Base-by-base conservation (phyloP, 371 early-diverging fungal species). In the Mortierella sp. region DNA sequence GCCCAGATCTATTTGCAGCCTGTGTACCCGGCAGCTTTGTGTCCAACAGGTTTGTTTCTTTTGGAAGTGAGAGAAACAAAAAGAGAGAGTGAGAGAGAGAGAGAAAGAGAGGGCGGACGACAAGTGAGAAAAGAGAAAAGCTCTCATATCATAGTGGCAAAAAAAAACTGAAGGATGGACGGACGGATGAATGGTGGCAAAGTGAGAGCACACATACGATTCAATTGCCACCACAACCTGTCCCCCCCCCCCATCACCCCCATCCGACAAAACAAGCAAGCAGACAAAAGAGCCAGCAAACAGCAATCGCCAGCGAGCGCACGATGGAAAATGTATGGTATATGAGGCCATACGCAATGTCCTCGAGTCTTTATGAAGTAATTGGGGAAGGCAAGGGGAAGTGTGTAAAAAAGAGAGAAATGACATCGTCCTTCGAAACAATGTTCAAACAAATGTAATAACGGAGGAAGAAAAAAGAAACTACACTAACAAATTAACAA, bases 91-190 rank as follows among this genome's bases (percentile, higher is more conserved):
- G 19, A 19, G 19, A 50, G 19, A 50, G 19, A 21, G 6, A 21
- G 6, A 10, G 11, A 26, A 55, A 26, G 55, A n/a, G 57, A 26
- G n/a, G 19, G 31, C 64, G 34, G 37, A 21, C 8, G 64, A 21
- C 34, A 21, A 64, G 37, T 19, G 34, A 61, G 34, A 8, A 53
- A 53, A 24, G 24, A 21, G 0, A 37, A 37, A 64, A 64, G 37
- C 64, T 64, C 64, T 64, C 64, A 64, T 37, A 21, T 64, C 64
- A 64, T 37, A 21, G 64, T 64, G 64, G 64, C 64, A 34, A 64
- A 64, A 46, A 37, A 14, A 59, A 46, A 13, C 13, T 46, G 48
- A 46, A 13, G 13, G 48, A 46, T 46, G 48, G 48, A 46, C 48
- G 48, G 48, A 46, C 13, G 48, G 48, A 46, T 46, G 57, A 24